These are phyloP conservation scores for Spongiforma sp. DNA, from an alignment of 1,284 basidiomycete genomes.

Conservation along the genomic window DNA sequence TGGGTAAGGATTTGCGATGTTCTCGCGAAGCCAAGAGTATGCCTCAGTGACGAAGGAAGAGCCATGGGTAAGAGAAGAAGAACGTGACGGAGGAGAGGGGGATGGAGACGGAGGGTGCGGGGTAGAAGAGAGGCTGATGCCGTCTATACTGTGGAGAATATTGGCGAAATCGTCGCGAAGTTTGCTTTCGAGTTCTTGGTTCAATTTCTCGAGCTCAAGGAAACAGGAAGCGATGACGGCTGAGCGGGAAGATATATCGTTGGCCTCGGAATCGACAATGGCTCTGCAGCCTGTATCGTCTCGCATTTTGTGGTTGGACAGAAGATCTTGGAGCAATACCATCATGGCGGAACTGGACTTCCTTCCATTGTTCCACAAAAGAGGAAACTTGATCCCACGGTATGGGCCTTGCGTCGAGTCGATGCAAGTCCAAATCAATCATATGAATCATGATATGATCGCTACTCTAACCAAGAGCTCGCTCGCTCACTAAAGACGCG, in stretches of 20 bases:
- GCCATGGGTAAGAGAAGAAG: not conserved
- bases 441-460: too few species aligned
- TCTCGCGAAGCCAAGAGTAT: conserved; percentile 49
- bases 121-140: not conserved
- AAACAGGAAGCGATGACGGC: conserved; percentile 4
- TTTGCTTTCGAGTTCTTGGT: not conserved
- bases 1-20: conserved; percentile 56
- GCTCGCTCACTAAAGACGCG: too few species aligned
- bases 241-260: not conserved
- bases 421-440: too few species aligned
- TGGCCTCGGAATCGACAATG: not conserved
- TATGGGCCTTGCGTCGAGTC: too few species aligned
- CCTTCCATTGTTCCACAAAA: not conserved
- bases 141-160: not conserved
- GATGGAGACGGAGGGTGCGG: not conserved
- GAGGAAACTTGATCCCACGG: not conserved
- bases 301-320: not conserved
- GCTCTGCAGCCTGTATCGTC: not conserved
- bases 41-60: conserved; percentile 39
- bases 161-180: not conserved
- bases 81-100: not conserved
- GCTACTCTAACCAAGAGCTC: too few species aligned
- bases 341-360: not conserved
- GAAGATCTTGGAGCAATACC: not conserved
- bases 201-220: conserved; percentile 8